Evolutionary conservation across 2,329 filamentous ascomycete species (phyloP), one percentile per base, ranked within the genome.

Genomic region (Coniella lustricola): DNA sequence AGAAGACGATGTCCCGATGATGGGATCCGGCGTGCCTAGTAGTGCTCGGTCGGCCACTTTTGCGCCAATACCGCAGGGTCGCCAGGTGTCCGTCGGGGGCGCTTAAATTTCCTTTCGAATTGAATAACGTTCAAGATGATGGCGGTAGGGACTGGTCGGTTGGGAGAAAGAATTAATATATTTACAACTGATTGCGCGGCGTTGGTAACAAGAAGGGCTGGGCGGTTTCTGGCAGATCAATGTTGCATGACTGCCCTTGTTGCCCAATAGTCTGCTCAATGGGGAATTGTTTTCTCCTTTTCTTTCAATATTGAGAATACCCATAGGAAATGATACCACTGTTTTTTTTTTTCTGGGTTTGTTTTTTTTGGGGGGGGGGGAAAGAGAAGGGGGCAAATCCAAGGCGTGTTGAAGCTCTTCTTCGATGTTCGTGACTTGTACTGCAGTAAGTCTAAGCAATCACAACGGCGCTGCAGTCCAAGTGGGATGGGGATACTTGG

Each of bases 1-100:
- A 3, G 79, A 82, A 52, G 79, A 82, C 52, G 56, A 69, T 4
- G 66, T 66, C 5, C 33, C 48, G 3, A 51, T 51, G 37, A 41
- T 37, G 16, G 20, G 44, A 33, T 34, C 29, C 13, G 40, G 22
- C 17, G 44, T 53, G 39, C 48, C 51, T 21, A 40, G 44, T 16
- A 53, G 51, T 13, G 48, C 51, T 14, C 29, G 31, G 2, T 49
- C 47, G 36, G 31, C 41, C 17, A 45, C 44, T 13, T 53, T 53
- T 33, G 44, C 51, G 41, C 35, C 51, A n/a, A 53, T 53, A 21
- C 35, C 43, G 36, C 35, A 37, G 20, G 46, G 33, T 29, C 46
- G 51, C 29, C 51, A 53, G 21, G 32, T 53, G 25, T 53, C 51
- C 25, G 51, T 48, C 20, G 51, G 44, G 21, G 51, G 51, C 21